Evolutionary conservation across 2,329 filamentous ascomycete genomes (phyloP).

Genomic region (Aspergillus piperis): DNA sequence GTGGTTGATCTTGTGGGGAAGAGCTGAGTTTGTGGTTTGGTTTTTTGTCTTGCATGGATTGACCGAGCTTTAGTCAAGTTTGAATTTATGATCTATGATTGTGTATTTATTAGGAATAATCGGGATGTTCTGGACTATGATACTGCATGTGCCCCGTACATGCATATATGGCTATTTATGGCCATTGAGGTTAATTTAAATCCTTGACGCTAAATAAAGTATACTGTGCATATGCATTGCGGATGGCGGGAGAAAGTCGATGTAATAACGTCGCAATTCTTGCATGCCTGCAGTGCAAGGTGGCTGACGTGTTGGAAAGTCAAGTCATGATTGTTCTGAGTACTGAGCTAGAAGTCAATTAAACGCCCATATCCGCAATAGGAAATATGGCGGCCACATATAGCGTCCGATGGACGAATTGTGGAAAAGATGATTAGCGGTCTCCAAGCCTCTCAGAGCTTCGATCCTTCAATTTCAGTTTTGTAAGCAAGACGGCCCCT

Average conservation of each 20-base stretch:
- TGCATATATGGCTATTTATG: not conserved
- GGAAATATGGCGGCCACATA: not conserved
- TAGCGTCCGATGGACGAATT: not conserved
- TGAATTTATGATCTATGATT: too few relatives aligned
- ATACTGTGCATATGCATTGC: not conserved
- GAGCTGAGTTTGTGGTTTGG: not conserved
- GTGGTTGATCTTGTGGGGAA: constrained; percentile 16
- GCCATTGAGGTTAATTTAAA: too few relatives aligned
- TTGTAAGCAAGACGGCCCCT: not conserved
- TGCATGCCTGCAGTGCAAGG: not conserved
- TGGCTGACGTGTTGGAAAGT: not conserved
- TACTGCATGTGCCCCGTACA: not conserved
- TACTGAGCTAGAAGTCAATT: not conserved
- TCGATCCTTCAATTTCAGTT: not conserved
- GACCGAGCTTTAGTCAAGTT: too few relatives aligned
- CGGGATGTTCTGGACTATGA: not conserved
- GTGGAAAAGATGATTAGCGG: not conserved
- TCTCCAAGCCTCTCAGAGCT: too few relatives aligned
- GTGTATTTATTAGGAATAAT: not conserved
- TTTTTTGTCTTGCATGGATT: not conserved
- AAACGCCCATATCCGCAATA: not conserved
- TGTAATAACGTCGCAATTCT: too few relatives aligned
- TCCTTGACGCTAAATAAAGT: not conserved
- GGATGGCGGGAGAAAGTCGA: too few relatives aligned
- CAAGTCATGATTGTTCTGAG: not conserved